Evolutionary conservation across 805 yeast genomes (phyloP).

Genomic region (Teunomyces panamensis): DNA sequence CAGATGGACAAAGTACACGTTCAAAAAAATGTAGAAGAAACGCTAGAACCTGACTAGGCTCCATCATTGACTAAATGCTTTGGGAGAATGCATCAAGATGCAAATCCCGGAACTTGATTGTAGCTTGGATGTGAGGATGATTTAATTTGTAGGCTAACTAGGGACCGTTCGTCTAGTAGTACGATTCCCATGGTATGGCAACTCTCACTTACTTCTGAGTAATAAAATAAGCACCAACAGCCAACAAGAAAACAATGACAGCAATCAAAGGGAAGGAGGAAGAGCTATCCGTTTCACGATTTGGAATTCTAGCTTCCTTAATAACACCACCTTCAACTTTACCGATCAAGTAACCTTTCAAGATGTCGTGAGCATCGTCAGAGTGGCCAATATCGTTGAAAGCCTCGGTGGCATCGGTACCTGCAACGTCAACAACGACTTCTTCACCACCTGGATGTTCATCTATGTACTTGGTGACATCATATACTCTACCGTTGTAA

Average conservation of each 20-base stretch:
- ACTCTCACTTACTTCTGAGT: constrained; percentile 16
- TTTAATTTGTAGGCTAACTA: not conserved
- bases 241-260: constrained; percentile 36
- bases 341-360: constrained; percentile 71
- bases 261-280: constrained; percentile 29
- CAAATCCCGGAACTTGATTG: not conserved
- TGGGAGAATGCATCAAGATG: not conserved
- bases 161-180: not conserved
- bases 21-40: not conserved
- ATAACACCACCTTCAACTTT: constrained; percentile 63
- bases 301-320: constrained; percentile 21
- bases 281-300: constrained; percentile 16
- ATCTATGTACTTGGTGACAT: constrained; percentile 40
- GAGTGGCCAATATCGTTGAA: constrained; percentile 90
- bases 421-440: constrained; percentile 42
- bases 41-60: not conserved
- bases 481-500: constrained; percentile 44
- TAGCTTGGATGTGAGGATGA: not conserved
- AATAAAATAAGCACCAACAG: constrained; percentile 43
- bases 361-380: constrained; percentile 84
- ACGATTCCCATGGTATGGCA: not conserved
- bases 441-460: constrained; percentile 51
- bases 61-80: not conserved
- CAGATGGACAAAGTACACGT: not conserved
- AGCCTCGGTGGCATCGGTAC: constrained; percentile 45